phyloP scores from a whole-genome alignment of 2,329 filamentous ascomycete genomes.

The Canariomyces notabilis region DNA sequence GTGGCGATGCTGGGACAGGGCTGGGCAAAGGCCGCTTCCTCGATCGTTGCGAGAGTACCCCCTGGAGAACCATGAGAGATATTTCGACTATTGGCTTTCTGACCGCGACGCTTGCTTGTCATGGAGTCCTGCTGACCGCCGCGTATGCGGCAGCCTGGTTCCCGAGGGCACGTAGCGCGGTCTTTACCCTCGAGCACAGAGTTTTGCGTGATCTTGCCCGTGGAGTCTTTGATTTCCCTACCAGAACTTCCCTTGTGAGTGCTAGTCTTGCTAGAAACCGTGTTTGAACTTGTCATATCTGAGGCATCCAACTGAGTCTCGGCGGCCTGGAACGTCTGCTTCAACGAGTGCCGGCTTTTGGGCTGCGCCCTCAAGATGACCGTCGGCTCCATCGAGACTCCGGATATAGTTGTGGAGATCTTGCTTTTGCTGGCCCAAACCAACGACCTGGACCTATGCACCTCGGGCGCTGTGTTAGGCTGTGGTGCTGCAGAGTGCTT shows the following conservation, averaged over 20 bases:
- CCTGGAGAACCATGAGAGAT: slow-evolving; percentile 26
- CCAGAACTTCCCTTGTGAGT: slow-evolving; percentile 19
- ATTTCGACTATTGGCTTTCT: slow-evolving; percentile 11
- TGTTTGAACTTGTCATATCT: slow-evolving; percentile 6
- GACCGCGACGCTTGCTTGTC: background rate
- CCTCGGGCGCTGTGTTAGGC: background rate
- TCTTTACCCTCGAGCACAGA: slow-evolving; percentile 34
- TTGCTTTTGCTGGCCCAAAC: slow-evolving; percentile 26
- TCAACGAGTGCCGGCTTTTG: slow-evolving; percentile 34
- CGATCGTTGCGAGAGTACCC: slow-evolving; percentile 30
- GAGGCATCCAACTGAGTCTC: slow-evolving; percentile 1
- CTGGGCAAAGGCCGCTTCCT: slow-evolving; percentile 30
- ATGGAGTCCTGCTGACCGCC: slow-evolving; percentile 17
- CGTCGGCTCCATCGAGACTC: slow-evolving; percentile 36
- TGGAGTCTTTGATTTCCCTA: slow-evolving; percentile 27
- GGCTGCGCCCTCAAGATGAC: slow-evolving; percentile 38
- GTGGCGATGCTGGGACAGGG: slow-evolving; percentile 45
- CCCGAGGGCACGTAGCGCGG: slow-evolving; percentile 8
- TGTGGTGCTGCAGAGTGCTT: slow-evolving; percentile 16
- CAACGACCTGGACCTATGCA: slow-evolving; percentile 15
- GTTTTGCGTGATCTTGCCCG: slow-evolving; percentile 37
- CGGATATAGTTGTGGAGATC: slow-evolving; percentile 38
- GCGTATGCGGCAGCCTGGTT: slow-evolving; percentile 10
- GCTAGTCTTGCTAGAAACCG: slow-evolving; percentile 22
- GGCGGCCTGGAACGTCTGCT: slow-evolving; percentile 14